Percentiles rank a stretch among this genome's conserved stretches.
These are phyloP conservation scores for Mortierella sp. DNA, from an alignment of 371 early-diverging fungal genomes.

Conservation along the genomic window DNA sequence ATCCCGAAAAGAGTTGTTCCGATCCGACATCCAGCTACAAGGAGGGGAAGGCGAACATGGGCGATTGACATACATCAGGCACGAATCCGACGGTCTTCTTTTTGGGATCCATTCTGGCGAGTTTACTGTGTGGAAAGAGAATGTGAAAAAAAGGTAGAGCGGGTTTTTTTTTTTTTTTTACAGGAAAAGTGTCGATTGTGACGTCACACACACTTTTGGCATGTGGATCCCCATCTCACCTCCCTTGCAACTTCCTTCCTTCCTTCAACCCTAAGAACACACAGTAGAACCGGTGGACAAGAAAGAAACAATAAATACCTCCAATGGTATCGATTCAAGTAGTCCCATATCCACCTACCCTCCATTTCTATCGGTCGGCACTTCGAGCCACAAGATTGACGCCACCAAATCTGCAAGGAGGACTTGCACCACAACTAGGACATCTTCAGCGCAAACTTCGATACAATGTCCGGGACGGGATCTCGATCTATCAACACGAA, in stretches of 20 bases:
- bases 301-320: not conserved
- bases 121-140: not conserved
- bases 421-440: conserved; percentile 25
- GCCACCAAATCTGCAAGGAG: conserved; percentile 7
- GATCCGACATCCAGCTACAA: conserved; percentile 20
- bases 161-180: not conserved
- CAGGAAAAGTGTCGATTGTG: not conserved
- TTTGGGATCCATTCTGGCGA: conserved; percentile 54
- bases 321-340: conserved; percentile 8
- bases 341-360: conserved; percentile 45
- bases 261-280: no score
- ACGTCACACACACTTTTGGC: conserved; percentile 20
- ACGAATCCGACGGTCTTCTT: conserved; percentile 60
- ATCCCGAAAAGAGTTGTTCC: conserved; percentile 17
- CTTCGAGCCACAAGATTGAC: conserved; percentile 27
- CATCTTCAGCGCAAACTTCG: conserved; percentile 46
- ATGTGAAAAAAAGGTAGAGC: not conserved
- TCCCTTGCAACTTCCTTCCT: no score
- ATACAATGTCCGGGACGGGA: conserved; percentile 53
- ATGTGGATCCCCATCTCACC: not conserved
- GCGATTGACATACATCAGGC: conserved; percentile 43
- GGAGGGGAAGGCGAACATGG: not conserved
- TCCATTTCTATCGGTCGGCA: conserved; percentile 47
- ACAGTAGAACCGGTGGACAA: no score
- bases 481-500: conserved; percentile 45